Base-by-base conservation (phyloP, 768 basidiomycete genomes). In the Auricularia sp. region DNA sequence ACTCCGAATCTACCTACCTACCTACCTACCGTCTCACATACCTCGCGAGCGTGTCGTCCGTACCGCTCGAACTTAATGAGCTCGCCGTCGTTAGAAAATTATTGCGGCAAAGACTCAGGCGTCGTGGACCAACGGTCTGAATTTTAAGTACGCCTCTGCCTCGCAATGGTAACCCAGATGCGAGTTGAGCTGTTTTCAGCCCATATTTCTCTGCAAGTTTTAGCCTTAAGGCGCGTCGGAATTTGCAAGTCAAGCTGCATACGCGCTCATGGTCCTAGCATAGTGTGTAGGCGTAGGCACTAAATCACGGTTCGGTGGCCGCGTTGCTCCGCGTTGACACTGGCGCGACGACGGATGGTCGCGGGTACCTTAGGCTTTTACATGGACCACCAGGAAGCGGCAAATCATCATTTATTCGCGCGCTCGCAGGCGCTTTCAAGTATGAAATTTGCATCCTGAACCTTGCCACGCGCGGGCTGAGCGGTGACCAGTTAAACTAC, bases 171-270 rank as follows among this genome's bases (percentile, higher is more conserved):
- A 7, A n/a, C 53, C 8, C 18, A 18, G 8, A 16, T 10, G 23
- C 59, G 18, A 18, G 10, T 23, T 35, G n/a, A 21, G 16, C 33
- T 33, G 3, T 36, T 60, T 18, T 43, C 70, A 99, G 97, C 73
- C 96, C 93, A 43, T 95, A 93, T 78, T 98, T 99, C 73, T 92
- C 96, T 73, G 97, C 96, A 60, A 96, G 97, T 34, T 98, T 98
- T 71, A 97, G 96, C 42, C 83, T 99, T 43, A 95, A 98, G 94
- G 96, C 95, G 68, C 65, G 77, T 42, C 39, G 12, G 29, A 42
- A 42, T 42, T 42, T 42, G 2, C 39, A 42, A 42, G 39, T 2
- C 39, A 42, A 42, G 39, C 7, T 42, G 2, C 39, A 42, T 8
- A 42, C 39, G 39, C 8, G 39, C 39, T 42, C 66, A 11, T 29